Evolutionary conservation across 169 alveolate species (phyloP).

Genomic region (Babesia divergens): DNA sequence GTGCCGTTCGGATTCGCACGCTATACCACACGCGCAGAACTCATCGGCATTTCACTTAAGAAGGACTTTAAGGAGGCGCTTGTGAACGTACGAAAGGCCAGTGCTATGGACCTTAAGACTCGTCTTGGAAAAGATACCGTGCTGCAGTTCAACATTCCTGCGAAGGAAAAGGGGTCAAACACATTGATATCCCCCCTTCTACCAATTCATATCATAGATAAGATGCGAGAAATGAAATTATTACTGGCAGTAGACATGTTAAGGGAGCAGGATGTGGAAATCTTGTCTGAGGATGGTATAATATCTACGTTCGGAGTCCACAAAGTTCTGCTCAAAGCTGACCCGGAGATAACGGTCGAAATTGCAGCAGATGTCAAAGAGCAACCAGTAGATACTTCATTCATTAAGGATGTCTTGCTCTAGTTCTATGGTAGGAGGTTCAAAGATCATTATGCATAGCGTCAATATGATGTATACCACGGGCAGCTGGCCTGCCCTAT

Average conservation of each 20-base stretch:
- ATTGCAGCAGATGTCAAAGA: conserved; percentile 33
- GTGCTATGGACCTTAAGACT: conserved; percentile 55
- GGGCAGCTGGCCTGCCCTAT: too few relatives aligned
- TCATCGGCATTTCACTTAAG: conserved; percentile 45
- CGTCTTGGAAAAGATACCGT: conserved; percentile 38
- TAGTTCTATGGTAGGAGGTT: too few relatives aligned
- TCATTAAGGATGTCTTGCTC: conserved; percentile 4
- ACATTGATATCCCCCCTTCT: conserved; percentile 29
- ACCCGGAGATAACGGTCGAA: conserved; percentile 23
- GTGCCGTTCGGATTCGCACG: conserved; percentile 67
- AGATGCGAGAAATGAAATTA: conserved; percentile 19
- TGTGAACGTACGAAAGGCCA: conserved; percentile 41
- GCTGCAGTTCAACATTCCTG: conserved; percentile 49
- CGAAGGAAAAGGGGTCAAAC: conserved; percentile 18
- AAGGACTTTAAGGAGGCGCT: conserved; percentile 59
- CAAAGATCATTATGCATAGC: too few relatives aligned
- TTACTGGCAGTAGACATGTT: conserved; percentile 57
- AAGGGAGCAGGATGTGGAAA: conserved; percentile 62
- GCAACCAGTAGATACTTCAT: conserved; percentile 12
- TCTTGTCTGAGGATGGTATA: conserved; percentile 37
- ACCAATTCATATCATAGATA: conserved; percentile 45
- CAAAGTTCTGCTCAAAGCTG: conserved; percentile 33
- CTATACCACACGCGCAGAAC: conserved; percentile 61
- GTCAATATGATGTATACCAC: too few relatives aligned
- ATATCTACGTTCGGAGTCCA: conserved; percentile 36